Evolutionary conservation across 306 rosid genomes (phyloP), one percentile per base, ranked within the genome.

Genomic region (Trifolium pratense): DNA sequence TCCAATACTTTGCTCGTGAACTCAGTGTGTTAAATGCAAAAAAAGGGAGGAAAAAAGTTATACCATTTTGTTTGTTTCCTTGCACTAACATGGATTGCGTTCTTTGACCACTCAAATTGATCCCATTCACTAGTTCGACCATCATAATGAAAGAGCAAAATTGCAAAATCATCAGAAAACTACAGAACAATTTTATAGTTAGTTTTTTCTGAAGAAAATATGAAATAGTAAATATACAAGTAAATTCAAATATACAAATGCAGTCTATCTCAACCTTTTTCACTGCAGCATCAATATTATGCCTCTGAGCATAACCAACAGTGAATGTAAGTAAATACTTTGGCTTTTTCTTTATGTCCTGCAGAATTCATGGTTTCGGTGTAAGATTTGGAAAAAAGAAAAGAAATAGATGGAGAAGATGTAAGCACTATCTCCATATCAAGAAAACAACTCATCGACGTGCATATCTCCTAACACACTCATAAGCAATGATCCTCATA

Each of bases 101-200:
- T 84, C 88, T 64, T 94, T 73, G 99, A 95, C 99, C 99, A 95
- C 80, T 95, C 97, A 86, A 86, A 91, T 67, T 88, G 76, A 79
- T 95, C 97, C 99, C 99, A 95, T 77, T 90, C 97, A 75, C 86
- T 91, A 74, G 88, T 85, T 72, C 83, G 89, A 39, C 96, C 94
- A 84, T 95, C 99, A 82, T 95, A 95, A 86, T 95, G 99, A 81
- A 95, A 95, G 84, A 95, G 99, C 89, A 95, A 63, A 82, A 95
- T 95, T 75, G 85, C 82, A 87, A 95, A 95, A 85, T 91, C 88
- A 80, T 86, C 96, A 77, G 99, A 95, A 84, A 95, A 91, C 99
- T 95, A 84, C 84, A 73, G 64, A 72, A 39, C 61, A 79, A 70
- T 56, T 32, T 46, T 58, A 78, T 70, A 78, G 85, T 86, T 81